A percentile compares a stretch with the other conserved stretches of the same genome.
Evolutionary conservation across 2,329 filamentous ascomycete species (phyloP).

Genomic region (Chaetothyriales sp.): DNA sequence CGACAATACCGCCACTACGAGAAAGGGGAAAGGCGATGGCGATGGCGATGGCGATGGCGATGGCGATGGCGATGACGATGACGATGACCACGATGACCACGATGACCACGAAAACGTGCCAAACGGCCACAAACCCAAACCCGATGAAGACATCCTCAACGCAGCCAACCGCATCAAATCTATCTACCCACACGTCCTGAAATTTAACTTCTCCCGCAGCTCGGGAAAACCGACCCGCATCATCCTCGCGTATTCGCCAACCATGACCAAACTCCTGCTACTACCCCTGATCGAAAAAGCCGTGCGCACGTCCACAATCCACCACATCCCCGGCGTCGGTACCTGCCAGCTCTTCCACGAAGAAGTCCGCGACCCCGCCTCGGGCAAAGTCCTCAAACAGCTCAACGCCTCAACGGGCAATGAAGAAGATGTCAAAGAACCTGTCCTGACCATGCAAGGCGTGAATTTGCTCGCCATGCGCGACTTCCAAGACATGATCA

Average conservation of each 20-base stretch:
- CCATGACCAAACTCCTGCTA: conserved; percentile 82
- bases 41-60: neutral
- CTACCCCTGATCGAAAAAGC: conserved; percentile 77
- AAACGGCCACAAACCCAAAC: conserved; percentile 24
- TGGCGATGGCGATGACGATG: neutral
- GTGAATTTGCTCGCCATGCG: conserved; percentile 88
- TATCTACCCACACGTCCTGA: conserved; percentile 52
- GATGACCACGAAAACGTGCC: conserved; percentile 28
- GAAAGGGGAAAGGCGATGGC: neutral
- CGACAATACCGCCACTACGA: neutral
- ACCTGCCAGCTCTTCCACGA: conserved; percentile 57
- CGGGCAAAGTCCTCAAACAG: conserved; percentile 34
- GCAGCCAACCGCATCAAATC: conserved; percentile 45
- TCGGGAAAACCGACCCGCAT: conserved; percentile 64
- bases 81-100: conserved; percentile 12
- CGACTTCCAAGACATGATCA: conserved; percentile 68
- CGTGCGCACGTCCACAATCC: conserved; percentile 65
- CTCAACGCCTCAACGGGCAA: conserved; percentile 36
- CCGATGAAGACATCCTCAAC: conserved; percentile 31
- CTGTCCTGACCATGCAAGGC: conserved; percentile 52
- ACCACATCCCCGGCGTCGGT: conserved; percentile 67
- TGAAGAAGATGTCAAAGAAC: conserved; percentile 36
- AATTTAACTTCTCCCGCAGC: conserved; percentile 67
- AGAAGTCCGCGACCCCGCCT: conserved; percentile 35
- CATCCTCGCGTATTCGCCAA: conserved; percentile 66